Conservation (phyloP, 106 monocot genomes). For the Allium sativum region DNA sequence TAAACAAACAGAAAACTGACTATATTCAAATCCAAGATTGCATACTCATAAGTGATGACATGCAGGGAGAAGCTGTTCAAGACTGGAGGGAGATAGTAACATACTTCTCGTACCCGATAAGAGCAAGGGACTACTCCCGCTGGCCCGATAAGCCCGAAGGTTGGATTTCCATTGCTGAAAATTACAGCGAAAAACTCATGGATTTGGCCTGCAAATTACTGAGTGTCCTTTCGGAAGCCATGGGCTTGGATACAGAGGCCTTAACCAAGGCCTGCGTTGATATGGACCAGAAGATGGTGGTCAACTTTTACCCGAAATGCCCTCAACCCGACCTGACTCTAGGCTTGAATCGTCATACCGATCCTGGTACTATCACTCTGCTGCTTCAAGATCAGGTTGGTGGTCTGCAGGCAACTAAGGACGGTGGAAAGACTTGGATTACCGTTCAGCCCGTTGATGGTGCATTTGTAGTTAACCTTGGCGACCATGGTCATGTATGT, state of each 20-base stretch:
- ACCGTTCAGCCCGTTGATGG: conserved; percentile 64
- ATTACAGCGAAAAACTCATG: conserved; percentile 68
- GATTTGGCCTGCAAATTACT: conserved; percentile 58
- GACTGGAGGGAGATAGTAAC: conserved; percentile 96
- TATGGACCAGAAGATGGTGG: conserved; percentile 88
- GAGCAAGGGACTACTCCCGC: conserved; percentile 57
- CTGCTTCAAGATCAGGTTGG: conserved; percentile 84
- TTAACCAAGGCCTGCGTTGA: conserved; percentile 67
- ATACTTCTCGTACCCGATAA: conserved; percentile 73
- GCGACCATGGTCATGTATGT: conserved; percentile 86
- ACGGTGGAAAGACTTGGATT: conserved; percentile 77
- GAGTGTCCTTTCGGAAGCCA: conserved; percentile 74
- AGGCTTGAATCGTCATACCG: conserved; percentile 82
- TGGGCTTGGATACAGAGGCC: conserved; percentile 68
- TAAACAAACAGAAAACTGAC: background rate
- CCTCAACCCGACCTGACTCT: conserved; percentile 96
- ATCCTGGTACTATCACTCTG: conserved; percentile 89
- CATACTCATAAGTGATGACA: background rate
- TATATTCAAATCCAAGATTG: background rate
- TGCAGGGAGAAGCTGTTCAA: conserved; percentile 60
- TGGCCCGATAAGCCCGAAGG: conserved; percentile 88
- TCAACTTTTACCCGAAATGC: conserved; percentile 90
- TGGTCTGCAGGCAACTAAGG: conserved; percentile 76
- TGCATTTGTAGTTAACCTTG: conserved; percentile 90
- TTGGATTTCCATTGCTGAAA: conserved; percentile 51